These are phyloP conservation scores for Vaccinium darrowii DNA, from an alignment of 148 eudicot species.

Conservation along the genomic window DNA sequence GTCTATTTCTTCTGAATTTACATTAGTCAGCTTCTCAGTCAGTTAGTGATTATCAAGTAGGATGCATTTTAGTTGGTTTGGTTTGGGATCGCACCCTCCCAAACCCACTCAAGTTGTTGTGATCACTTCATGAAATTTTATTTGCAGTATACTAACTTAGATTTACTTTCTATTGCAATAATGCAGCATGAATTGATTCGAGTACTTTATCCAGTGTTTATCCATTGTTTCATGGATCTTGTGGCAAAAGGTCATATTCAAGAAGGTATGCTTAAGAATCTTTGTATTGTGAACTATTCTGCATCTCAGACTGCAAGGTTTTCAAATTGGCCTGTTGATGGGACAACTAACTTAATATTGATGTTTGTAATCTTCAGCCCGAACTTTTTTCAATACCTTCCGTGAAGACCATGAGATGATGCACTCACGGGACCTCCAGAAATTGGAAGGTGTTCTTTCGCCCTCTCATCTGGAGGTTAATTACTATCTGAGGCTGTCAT, in stretches of 20 bases:
- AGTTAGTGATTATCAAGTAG: neutral
- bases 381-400: slow-evolving; percentile 73
- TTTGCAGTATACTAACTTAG: neutral
- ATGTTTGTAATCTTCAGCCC: slow-evolving; percentile 43
- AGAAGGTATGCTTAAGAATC: slow-evolving; percentile 58
- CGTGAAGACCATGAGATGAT: slow-evolving; percentile 95
- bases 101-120: neutral
- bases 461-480: slow-evolving; percentile 97
- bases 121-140: neutral
- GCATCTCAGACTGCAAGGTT: neutral
- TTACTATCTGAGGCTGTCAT: slow-evolving; percentile 23
- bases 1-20: neutral
- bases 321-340: neutral
- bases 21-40: neutral
- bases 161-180: slow-evolving; percentile 6
- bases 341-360: neutral
- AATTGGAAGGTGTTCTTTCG: slow-evolving; percentile 94
- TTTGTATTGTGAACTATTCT: slow-evolving; percentile 14
- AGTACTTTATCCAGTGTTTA: slow-evolving; percentile 90
- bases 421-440: slow-evolving; percentile 89
- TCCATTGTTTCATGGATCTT: slow-evolving; percentile 98
- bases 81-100: neutral
- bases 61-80: neutral
- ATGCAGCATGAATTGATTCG: slow-evolving; percentile 92
- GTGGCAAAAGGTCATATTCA: slow-evolving; percentile 88